A percentile compares a stretch with the other conserved stretches of the same genome.
Evolutionary conservation across 257 asterid species (phyloP).

Genomic region (Ballota nigra): DNA sequence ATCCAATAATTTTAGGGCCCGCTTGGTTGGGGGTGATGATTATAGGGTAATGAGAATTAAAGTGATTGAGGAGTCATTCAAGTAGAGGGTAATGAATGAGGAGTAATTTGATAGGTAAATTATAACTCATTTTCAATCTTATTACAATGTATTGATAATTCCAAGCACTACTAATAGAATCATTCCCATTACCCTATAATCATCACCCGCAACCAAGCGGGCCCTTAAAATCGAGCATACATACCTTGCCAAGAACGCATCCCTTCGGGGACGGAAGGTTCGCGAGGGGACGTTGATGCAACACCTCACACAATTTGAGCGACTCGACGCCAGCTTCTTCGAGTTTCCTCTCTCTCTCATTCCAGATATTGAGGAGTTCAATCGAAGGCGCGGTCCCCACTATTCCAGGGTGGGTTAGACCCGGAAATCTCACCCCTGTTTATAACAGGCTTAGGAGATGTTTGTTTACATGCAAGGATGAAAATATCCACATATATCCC

Average conservation of each 20-base stretch:
- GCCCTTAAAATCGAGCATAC: not conserved
- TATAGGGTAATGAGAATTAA: too few species aligned
- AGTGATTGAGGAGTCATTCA: too few species aligned
- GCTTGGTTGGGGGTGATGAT: too few species aligned
- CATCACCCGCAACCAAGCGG: too few species aligned
- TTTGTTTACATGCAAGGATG: not conserved
- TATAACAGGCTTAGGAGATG: not conserved
- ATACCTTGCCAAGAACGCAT: slow-evolving; percentile 91
- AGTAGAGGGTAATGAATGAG: too few species aligned
- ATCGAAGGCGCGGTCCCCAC: slow-evolving; percentile 93
- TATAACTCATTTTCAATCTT: too few species aligned
- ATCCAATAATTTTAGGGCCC: too few species aligned
- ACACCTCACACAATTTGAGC: slow-evolving; percentile 71
- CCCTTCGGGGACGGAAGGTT: slow-evolving; percentile 81
- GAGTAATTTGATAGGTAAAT: too few species aligned
- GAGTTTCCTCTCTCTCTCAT: slow-evolving; percentile 67
- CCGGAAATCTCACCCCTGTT: slow-evolving; percentile 88
- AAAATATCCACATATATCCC: too few species aligned
- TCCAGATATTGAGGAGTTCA: slow-evolving; percentile 84
- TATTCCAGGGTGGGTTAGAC: slow-evolving; percentile 89
- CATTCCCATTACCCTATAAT: too few species aligned
- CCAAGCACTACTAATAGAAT: too few species aligned
- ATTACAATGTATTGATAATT: too few species aligned
- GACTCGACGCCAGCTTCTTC: slow-evolving; percentile 68
- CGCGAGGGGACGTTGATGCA: slow-evolving; percentile 85